Evolutionary conservation across 805 yeast species (phyloP), one percentile per base, ranked within the genome.

Genomic region (Teunomyces kruisii): DNA sequence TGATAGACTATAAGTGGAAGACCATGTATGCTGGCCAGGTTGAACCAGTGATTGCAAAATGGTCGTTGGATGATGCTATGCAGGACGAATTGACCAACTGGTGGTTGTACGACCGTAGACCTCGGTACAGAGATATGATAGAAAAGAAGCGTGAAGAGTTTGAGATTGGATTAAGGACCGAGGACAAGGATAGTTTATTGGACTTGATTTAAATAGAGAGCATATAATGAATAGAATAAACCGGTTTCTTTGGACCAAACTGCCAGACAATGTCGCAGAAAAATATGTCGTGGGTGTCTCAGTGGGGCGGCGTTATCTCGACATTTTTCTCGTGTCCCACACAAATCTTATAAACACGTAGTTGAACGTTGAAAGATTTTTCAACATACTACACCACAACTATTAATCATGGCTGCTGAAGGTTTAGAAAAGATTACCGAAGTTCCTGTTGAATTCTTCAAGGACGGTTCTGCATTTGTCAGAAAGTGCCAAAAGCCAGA

Each of bases 401-500:
- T 35, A 43, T 28, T 39, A 30, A 36, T 42, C 38, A 72, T 71
- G 76, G 78, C 79, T 58, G 59, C 68, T 43, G 84, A 80, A 63
- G 83, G 83, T 56, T 74, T 83, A 61, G 95, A 86, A 66, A 86
- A 85, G 66, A 60, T 86, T 48, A 78, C 89, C 32, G 96, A 91
- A 66, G 85, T 88, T 49, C 97, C 98, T 58, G 78, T 83, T 52
- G 97, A 89, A 64, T 89, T 92, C 75, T 74, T 90, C 71, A 88
- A 83, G 70, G 97, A 94, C 60, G 97, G 98, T 52, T 71, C 84
- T 48, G 88, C 89, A 48, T 94, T 94, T 67, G 76, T 94, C 59
- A 80, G 81, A 65, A 88, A 88, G 70, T 92, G 98, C 76, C 85
- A 94, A 62, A 92, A 94, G 73, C 99, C 99, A 56, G 84, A 83